Evolutionary conservation across 768 basidiomycete species (phyloP).

Genomic region (Psilocybe azurescens): DNA sequence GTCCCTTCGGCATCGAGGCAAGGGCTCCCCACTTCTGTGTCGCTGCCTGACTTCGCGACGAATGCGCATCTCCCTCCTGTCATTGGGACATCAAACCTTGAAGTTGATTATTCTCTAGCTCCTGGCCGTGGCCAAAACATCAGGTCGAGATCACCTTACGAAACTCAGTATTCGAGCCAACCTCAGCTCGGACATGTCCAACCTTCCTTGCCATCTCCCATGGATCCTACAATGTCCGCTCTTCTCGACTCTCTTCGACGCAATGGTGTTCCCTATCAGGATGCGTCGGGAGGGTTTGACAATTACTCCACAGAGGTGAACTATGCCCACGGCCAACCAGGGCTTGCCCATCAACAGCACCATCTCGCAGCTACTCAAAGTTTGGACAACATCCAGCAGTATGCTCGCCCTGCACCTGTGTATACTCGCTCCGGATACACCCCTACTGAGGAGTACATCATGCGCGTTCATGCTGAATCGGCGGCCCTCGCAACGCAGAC

Average conservation of each 20-base stretch:
- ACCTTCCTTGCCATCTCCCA: conserved; percentile 19
- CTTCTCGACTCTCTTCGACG: conserved; percentile 40
- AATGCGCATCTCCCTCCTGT: conserved; percentile 27
- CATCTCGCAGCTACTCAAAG: conserved; percentile 23
- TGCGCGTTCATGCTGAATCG: conserved; percentile 56
- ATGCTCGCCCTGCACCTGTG: conserved; percentile 28
- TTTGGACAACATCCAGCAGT: conserved; percentile 21
- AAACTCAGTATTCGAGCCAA: conserved; percentile 20
- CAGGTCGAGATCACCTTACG: conserved; percentile 25
- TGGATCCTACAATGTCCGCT: conserved; percentile 44
- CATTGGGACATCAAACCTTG: conserved; percentile 25
- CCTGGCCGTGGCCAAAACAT: conserved; percentile 26
- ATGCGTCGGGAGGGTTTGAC: conserved; percentile 8
- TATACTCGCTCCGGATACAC: conserved; percentile 60
- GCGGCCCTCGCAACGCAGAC: conserved; percentile 22
- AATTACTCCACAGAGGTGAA: conserved; percentile 8
- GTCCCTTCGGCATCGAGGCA: conserved; percentile 16
- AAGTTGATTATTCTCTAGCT: conserved; percentile 46
- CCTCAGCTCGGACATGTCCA: conserved; percentile 19
- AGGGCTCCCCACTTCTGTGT: conserved; percentile 23
- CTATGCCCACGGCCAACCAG: conserved; percentile 14
- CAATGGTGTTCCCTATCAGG: conserved; percentile 26
- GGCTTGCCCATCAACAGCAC: conserved; percentile 4
- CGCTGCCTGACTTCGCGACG: conserved; percentile 30
- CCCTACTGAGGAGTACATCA: conserved; percentile 68